Evolutionary conservation across 2,329 filamentous ascomycete species (phyloP).

Genomic region (Gyromitra esculenta): DNA sequence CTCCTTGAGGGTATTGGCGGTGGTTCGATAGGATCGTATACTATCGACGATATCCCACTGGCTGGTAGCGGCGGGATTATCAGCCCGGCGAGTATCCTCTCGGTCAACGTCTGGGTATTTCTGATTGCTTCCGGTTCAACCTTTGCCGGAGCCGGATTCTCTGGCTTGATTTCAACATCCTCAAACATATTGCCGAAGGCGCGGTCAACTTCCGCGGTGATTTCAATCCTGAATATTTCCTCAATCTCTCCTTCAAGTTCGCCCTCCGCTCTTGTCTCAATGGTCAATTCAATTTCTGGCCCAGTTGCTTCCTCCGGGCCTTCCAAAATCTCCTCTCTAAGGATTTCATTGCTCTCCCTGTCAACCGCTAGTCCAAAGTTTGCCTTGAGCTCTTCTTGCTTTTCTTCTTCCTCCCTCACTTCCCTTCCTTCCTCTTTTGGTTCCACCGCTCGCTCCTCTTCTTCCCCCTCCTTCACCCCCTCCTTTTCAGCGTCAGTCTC

Average conservation of each 20-base stretch:
- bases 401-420: neutral
- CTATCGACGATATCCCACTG: neutral
- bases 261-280: constrained; percentile 1
- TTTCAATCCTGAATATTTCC: constrained; percentile 26
- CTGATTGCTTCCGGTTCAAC: neutral
- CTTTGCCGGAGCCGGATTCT: neutral
- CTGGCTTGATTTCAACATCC: constrained; percentile 1
- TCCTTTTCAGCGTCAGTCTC: constrained; percentile 9
- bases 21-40: neutral
- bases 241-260: constrained; percentile 18
- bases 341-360: neutral
- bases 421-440: neutral
- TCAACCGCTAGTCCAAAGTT: neutral
- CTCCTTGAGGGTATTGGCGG: constrained; percentile 43
- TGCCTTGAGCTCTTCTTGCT: neutral
- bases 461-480: neutral
- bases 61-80: neutral
- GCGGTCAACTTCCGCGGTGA: constrained; percentile 17
- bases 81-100: neutral
- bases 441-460: neutral
- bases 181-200: neutral
- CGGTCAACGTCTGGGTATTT: neutral
- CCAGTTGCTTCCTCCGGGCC: constrained; percentile 21
- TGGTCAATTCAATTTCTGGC: constrained; percentile 12
- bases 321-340: neutral